phyloP scores from a whole-genome alignment of 225 moss, liverwort and hornwort genomes.

The Ulota crispa region DNA sequence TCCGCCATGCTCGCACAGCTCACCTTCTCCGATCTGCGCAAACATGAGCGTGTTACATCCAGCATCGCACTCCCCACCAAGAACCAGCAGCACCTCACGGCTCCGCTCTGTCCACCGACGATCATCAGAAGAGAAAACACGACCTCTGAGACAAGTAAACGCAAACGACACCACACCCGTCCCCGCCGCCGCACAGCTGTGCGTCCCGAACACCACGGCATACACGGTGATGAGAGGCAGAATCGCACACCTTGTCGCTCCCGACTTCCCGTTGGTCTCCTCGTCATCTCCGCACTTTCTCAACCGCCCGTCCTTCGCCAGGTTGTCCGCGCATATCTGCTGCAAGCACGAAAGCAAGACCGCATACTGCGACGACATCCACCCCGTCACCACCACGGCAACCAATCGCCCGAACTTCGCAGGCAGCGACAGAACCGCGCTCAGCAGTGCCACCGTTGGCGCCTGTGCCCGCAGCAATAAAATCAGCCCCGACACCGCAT shows the following conservation, averaged over 20 bases:
- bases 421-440: slow-evolving; percentile 67
- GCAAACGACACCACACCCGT: background rate
- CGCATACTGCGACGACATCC: slow-evolving; percentile 81
- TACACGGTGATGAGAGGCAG: background rate
- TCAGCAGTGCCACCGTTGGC: slow-evolving; percentile 72
- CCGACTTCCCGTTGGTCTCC: slow-evolving; percentile 31
- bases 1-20: slow-evolving; percentile 58
- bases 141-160: background rate
- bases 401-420: slow-evolving; percentile 80
- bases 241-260: slow-evolving; percentile 36
- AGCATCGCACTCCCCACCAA: background rate
- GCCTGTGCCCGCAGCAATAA: slow-evolving; percentile 69
- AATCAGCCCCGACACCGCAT: slow-evolving; percentile 78
- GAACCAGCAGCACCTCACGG: too few relatives aligned
- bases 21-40: slow-evolving; percentile 40
- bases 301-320: slow-evolving; percentile 58
- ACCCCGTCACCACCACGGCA: slow-evolving; percentile 79
- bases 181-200: too few relatives aligned
- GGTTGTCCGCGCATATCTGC: slow-evolving; percentile 54
- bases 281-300: slow-evolving; percentile 61
- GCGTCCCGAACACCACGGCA: background rate
- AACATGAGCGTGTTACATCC: background rate
- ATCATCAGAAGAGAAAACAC: background rate
- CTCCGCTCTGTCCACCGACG: too few relatives aligned
- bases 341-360: slow-evolving; percentile 74